Percentiles rank a stretch among this genome's conserved stretches.
These are phyloP conservation scores for Clavispora fructus DNA, from an alignment of 805 yeast species.

Conservation along the genomic window DNA sequence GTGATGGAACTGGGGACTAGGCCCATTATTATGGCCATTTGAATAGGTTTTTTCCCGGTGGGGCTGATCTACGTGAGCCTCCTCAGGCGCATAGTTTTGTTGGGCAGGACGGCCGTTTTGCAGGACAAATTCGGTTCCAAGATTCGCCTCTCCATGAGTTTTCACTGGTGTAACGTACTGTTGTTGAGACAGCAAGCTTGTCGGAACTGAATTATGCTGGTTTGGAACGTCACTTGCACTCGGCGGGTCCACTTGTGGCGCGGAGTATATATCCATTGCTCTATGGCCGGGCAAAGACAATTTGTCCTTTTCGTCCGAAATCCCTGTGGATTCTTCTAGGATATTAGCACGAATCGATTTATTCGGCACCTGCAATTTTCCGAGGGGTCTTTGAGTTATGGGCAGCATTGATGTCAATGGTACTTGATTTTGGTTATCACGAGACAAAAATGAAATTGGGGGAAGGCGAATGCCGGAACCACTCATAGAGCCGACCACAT, in stretches of 20 bases:
- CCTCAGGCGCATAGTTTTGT: no score
- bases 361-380: not conserved
- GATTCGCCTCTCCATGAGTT: not conserved
- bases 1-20: not conserved
- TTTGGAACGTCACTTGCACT: not conserved
- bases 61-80: not conserved
- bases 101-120: not conserved
- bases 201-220: not conserved
- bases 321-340: not conserved
- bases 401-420: conserved; percentile 5
- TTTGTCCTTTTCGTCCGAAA: not conserved
- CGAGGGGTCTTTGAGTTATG: not conserved
- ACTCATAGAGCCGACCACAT: not conserved
- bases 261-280: not conserved
- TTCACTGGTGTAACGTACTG: not conserved
- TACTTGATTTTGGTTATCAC: conserved; percentile 3
- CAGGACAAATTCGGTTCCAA: not conserved
- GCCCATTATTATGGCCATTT: not conserved
- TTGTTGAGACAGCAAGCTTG: not conserved
- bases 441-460: conserved; percentile 26
- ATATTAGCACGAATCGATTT: not conserved
- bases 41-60: not conserved
- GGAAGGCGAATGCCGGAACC: conserved; percentile 18
- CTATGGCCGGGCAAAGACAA: not conserved
- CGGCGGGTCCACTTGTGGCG: not conserved